Conservation (phyloP, 345 rosid genomes). For the Pseudoturritis turrita region DNA sequence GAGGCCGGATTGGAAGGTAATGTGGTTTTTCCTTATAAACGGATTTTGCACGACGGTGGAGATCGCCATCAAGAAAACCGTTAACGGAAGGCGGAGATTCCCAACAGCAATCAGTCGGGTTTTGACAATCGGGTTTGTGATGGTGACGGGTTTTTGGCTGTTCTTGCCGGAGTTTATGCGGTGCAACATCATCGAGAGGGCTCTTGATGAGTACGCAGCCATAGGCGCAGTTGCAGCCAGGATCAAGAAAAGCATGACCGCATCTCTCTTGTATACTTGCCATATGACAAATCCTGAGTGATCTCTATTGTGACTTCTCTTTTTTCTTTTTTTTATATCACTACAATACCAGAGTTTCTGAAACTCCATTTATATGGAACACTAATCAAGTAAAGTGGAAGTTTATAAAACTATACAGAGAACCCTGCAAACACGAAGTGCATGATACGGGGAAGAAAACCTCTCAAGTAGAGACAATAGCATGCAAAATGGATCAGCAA, state of each 20-base stretch:
- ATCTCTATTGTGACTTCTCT: background rate
- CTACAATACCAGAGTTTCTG: background rate
- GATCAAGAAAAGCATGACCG: background rate
- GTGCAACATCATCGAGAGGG: constrained; percentile 21
- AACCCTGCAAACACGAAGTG: background rate
- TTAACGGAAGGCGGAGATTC: constrained; percentile 18
- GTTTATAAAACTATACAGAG: constrained; percentile 3
- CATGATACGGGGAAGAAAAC: background rate
- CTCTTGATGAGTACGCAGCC: constrained; percentile 44
- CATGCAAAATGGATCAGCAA: constrained; percentile 11
- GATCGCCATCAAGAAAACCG: constrained; percentile 37
- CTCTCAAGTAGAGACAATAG: background rate
- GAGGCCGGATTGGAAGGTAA: constrained; percentile 46
- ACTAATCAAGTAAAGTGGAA: constrained; percentile 3
- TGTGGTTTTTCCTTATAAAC: constrained; percentile 51
- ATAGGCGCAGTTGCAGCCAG: constrained; percentile 15
- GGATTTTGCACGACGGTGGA: constrained; percentile 39
- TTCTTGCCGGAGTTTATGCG: constrained; percentile 40
- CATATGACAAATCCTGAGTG: background rate
- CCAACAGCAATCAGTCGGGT: constrained; percentile 24
- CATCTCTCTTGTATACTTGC: background rate
- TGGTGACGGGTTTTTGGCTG: constrained; percentile 37
- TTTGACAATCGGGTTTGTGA: constrained; percentile 40
- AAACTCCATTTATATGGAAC: background rate
- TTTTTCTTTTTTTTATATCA: too few species aligned